Base-by-base conservation (phyloP, 2,329 filamentous ascomycete genomes). In the Paecilomyces niveus region DNA sequence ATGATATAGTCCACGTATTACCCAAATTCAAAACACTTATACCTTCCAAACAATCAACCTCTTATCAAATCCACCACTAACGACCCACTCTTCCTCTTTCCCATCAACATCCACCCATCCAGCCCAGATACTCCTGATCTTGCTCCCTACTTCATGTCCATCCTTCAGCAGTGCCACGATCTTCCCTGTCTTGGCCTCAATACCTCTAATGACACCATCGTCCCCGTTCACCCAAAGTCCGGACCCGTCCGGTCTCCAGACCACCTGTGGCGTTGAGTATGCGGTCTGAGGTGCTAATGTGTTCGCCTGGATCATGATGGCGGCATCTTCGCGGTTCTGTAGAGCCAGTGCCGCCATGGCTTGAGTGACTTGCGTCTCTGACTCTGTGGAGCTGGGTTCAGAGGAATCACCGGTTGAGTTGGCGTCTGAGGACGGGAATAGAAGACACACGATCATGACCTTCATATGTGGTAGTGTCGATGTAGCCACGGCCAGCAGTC, bases 221-320 rank as follows among this genome's bases (percentile, higher is more conserved):
- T 88, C 85, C 3, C 83, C 83, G 71, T 85, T 87, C 11, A 87
- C 83, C 78, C 83, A 88, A 0, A 88, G 72, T 0, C 85, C 85
- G 50, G 76, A 81, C 0, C 83, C 84, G 67, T 85, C 80, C 1
- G 84, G 83, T 26, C 85, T 72, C 85, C 85, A 88, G 5, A 78
- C 79, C 6, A 87, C 73, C 55, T 83, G 80, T 7, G 85, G 85
- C 5, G 84, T 87, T 22, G 83, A 85, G 67, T 87, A 87, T 0
- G 80, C 75, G 31, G 84, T 86, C 67, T 87, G 85, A n/a, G 85
- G 83, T 21, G 85, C 81, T 64, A 85, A 75, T 0, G 84, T 85
- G 53, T 78, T 84, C 35, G 81, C 77, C 59, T 85, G 83, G 13
- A 86, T 77, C 32, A 80, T 65, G n/a, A 87, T 85, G 2, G 84